Evolutionary conservation across 2,329 filamentous ascomycete genomes (phyloP).

Genomic region (Fusarium begoniae): DNA sequence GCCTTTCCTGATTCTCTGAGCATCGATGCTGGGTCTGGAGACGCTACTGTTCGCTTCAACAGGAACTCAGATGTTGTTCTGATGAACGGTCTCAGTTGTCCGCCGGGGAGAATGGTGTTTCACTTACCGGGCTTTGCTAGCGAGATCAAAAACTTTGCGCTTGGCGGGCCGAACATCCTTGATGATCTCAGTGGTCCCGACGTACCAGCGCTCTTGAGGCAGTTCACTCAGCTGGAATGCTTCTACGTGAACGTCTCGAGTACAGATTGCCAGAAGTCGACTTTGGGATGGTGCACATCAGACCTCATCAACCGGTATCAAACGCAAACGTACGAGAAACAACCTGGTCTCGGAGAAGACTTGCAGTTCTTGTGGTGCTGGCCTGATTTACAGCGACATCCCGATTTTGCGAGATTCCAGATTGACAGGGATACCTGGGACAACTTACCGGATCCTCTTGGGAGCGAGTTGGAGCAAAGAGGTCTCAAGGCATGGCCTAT

Average conservation of each 20-base stretch:
- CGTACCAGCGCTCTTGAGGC: not conserved
- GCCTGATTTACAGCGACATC: slow-evolving; percentile 46
- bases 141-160: slow-evolving; percentile 44
- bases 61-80: slow-evolving; percentile 45
- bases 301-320: slow-evolving; percentile 42
- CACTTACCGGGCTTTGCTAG: slow-evolving; percentile 43
- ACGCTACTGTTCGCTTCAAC: slow-evolving; percentile 45
- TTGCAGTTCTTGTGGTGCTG: slow-evolving; percentile 44
- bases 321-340: slow-evolving; percentile 40
- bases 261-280: not conserved
- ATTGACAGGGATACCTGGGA: slow-evolving; percentile 23
- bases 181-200: not conserved
- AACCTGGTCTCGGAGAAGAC: slow-evolving; percentile 39
- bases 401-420: slow-evolving; percentile 43
- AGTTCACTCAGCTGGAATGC: slow-evolving; percentile 41
- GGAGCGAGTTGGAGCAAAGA: not conserved
- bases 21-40: slow-evolving; percentile 39
- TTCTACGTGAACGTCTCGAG: slow-evolving; percentile 38
- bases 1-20: slow-evolving; percentile 46
- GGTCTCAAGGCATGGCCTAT: slow-evolving; percentile 44
- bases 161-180: slow-evolving; percentile 18
- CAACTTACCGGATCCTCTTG: not conserved
- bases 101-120: slow-evolving; percentile 18
- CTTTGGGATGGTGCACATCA: slow-evolving; percentile 47
- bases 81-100: slow-evolving; percentile 24